Conservation (phyloP, 116 monocot species). For the Cymodocea nodosa region DNA sequence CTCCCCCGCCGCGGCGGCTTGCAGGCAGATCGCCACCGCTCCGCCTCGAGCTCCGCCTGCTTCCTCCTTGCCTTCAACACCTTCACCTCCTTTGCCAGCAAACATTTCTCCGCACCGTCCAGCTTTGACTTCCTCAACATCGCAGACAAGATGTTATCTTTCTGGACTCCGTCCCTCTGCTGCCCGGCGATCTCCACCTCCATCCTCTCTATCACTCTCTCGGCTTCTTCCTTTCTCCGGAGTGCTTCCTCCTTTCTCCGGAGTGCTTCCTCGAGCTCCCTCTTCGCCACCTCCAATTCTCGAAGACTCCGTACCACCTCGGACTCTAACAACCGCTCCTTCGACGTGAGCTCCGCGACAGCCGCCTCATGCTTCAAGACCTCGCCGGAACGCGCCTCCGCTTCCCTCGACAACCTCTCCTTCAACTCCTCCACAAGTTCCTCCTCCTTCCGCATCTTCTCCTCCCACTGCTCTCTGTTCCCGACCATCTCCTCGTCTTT, state of each 20-base stretch:
- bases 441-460: conserved; percentile 25
- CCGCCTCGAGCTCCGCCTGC: conserved; percentile 65
- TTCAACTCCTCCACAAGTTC: conserved; percentile 19
- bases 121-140: conserved; percentile 75
- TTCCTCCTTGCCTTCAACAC: conserved; percentile 59
- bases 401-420: conserved; percentile 29
- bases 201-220: conserved; percentile 21
- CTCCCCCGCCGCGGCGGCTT: conserved; percentile 22
- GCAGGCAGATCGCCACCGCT: conserved; percentile 37
- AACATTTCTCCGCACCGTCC: conserved; percentile 41
- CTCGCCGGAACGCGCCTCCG: conserved; percentile 23
- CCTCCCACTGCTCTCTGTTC: conserved; percentile 27
- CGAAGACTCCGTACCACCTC: conserved; percentile 22
- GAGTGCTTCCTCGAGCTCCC: conserved; percentile 19
- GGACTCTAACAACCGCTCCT: conserved; percentile 32
- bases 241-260: conserved; percentile 27
- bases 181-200: conserved; percentile 25
- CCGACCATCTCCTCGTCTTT: conserved; percentile 28
- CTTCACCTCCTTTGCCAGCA: conserved; percentile 66
- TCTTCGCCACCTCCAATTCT: conserved; percentile 19
- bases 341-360: conserved; percentile 42
- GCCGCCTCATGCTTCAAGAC: conserved; percentile 49
- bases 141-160: conserved; percentile 78
- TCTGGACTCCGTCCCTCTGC: conserved; percentile 53
- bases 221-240: conserved; percentile 32